These are phyloP conservation scores for Coemansia sp. DNA, from an alignment of 192 early-diverging fungal species.

Conservation along the genomic window DNA sequence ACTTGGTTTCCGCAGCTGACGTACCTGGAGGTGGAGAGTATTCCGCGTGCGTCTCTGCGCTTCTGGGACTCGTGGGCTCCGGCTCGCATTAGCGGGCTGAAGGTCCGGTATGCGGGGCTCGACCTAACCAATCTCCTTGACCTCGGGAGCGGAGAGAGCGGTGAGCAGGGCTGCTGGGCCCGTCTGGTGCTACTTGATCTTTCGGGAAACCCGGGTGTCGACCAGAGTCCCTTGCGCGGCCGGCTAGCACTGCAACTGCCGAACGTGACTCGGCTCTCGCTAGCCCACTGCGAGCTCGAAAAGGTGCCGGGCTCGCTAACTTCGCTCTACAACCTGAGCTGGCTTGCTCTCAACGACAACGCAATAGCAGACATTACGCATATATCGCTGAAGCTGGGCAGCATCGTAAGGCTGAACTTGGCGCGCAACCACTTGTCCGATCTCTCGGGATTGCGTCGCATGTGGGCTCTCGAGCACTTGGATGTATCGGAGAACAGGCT, in stretches of 20 bases:
- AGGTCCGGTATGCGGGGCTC: conserved; percentile 36
- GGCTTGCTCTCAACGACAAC: conserved; percentile 46
- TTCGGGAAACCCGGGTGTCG: conserved; percentile 33
- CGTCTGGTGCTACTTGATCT: conserved; percentile 44
- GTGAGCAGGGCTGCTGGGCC: no score
- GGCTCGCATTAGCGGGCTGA: conserved; percentile 15
- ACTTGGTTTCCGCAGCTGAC: conserved; percentile 56
- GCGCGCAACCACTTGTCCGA: conserved; percentile 26
- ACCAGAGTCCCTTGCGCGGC: conserved; percentile 22
- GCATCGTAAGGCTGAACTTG: conserved; percentile 33
- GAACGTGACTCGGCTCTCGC: conserved; percentile 33
- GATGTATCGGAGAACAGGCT: conserved; percentile 40
- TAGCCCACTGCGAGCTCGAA: conserved; percentile 44
- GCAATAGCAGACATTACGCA: conserved; percentile 29
- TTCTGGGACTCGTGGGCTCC: conserved; percentile 47
- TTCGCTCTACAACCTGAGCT: conserved; percentile 27
- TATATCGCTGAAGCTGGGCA: conserved; percentile 36
- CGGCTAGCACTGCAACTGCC: conserved; percentile 20
- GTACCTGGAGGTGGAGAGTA: conserved; percentile 43
- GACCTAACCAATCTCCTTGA: conserved; percentile 25
- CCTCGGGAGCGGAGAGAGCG: not conserved
- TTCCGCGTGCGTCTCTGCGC: conserved; percentile 37
- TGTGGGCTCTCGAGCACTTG: conserved; percentile 47
- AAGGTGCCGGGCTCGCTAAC: conserved; percentile 31
- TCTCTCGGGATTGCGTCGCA: conserved; percentile 32